Evolutionary conservation across 2,329 filamentous ascomycete genomes (phyloP).

Genomic region (Gnomoniopsis sp.): DNA sequence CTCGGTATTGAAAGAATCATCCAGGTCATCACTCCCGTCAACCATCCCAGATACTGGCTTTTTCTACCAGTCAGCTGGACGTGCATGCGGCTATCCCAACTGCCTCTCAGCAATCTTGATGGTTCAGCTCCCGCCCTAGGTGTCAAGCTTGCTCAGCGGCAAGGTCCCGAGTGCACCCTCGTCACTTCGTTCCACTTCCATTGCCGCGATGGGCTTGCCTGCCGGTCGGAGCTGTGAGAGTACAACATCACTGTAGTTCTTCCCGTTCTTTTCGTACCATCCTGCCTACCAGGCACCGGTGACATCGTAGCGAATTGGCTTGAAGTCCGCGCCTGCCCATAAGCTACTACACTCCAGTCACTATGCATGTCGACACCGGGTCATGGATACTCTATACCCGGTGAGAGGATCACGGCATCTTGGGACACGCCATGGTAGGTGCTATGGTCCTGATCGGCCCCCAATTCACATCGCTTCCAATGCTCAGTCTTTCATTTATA

Average conservation of each 20-base stretch:
- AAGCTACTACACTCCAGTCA: neutral
- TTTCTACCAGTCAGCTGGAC: neutral
- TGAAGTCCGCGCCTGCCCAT: neutral
- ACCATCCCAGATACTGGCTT: neutral
- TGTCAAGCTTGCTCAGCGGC: neutral
- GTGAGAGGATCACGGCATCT: neutral
- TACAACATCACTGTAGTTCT: neutral
- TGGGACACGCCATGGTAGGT: neutral
- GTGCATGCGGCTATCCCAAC: neutral
- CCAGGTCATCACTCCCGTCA: too few species aligned
- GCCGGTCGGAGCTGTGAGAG: neutral
- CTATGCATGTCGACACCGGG: neutral
- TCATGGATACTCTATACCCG: neutral
- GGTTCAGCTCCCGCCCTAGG: neutral
- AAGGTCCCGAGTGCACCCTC: neutral
- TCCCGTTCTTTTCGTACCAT: neutral
- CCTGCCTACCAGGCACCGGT: neutral
- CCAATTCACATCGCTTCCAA: neutral
- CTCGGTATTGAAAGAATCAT: neutral
- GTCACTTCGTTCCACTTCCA: neutral
- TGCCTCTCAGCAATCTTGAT: neutral
- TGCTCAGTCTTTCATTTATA: slow-evolving; percentile 1
- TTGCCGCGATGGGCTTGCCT: neutral
- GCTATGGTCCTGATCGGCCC: neutral
- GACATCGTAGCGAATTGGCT: neutral